Percentiles rank a stretch among this genome's conserved stretches.
Conservation (phyloP, 2,329 filamentous ascomycete species). For the Nothopassalora personata region DNA sequence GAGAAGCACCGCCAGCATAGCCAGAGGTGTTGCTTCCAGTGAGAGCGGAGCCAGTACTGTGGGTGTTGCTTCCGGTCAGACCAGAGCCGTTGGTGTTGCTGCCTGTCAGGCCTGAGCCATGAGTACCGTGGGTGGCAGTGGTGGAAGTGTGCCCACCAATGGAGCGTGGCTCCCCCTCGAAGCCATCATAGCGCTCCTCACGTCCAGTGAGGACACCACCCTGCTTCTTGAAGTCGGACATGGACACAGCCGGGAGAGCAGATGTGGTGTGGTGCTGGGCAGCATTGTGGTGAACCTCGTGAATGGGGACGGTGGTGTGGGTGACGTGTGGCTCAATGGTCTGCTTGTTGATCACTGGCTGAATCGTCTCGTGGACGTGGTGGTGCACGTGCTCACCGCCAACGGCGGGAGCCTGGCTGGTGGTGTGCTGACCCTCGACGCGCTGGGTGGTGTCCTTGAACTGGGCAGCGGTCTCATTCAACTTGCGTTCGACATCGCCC, state of each 20-base stretch:
- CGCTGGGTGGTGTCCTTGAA: conserved; percentile 50
- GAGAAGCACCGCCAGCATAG: neutral
- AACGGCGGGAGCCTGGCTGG: conserved; percentile 45
- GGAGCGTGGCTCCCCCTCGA: conserved; percentile 55
- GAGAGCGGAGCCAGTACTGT: neutral
- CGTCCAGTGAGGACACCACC: conserved; percentile 52
- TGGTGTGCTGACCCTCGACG: conserved; percentile 47
- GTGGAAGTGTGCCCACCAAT: conserved; percentile 7
- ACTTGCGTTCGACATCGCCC: conserved; percentile 41
- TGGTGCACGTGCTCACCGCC: conserved; percentile 61
- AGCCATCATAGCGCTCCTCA: conserved; percentile 54
- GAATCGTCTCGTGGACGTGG: conserved; percentile 62
- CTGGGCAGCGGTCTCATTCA: conserved; percentile 50
- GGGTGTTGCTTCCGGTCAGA: neutral
- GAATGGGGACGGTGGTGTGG: conserved; percentile 67
- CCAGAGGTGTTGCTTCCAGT: neutral
- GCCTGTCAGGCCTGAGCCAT: neutral
- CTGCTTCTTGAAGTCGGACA: conserved; percentile 58
- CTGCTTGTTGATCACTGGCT: conserved; percentile 65
- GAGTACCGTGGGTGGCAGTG: neutral
- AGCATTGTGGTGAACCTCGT: conserved; percentile 65
- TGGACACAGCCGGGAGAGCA: conserved; percentile 57
- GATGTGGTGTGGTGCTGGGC: conserved; percentile 62
- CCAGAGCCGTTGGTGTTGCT: neutral
- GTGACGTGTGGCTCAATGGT: conserved; percentile 61